Base-by-base conservation (phyloP, 768 basidiomycete species). In the Pleurotus eryngii region DNA sequence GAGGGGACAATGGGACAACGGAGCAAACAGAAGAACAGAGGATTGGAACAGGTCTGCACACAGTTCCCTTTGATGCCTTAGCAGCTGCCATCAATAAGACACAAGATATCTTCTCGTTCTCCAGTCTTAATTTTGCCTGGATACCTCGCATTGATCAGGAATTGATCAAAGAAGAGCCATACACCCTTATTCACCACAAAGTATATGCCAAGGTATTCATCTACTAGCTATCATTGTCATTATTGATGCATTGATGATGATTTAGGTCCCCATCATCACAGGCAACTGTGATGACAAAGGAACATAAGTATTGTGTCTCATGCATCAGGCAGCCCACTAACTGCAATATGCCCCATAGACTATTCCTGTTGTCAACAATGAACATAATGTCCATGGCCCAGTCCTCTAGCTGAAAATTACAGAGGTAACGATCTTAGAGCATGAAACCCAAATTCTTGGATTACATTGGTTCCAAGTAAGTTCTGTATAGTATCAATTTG, bases 271-370 rank as follows among this genome's bases (percentile, higher is more conserved):
- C 9, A 58, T 63, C 24, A 60, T 73, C 26, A 60, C 63, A n/a
- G 76, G 78, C 0, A 65, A 72, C 48, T 69, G 68, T 27, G 74
- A 78, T 48, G 77, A 79, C 37, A 76, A 77, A 58, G 76, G 75
- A 56, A 76, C 76, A 66, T 75, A 55, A 59, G 74, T 67, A n/a
- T n/a, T n/a, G n/a, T n/a, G n/a, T n/a, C n/a, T n/a, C n/a, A n/a
- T n/a, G n/a, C n/a, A n/a, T n/a, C n/a, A n/a, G n/a, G n/a, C n/a
- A n/a, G n/a, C n/a, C n/a, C n/a, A n/a, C n/a, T n/a, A n/a, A n/a
- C n/a, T n/a, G n/a, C n/a, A n/a, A n/a, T n/a, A n/a, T n/a, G n/a
- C n/a, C n/a, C n/a, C n/a, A n/a, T n/a, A n/a, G n/a, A n/a, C 24
- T 67, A 1, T 67, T 67, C 54, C 58, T 65, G 5, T 46, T 65